Conservation (phyloP, 2,329 filamentous ascomycete genomes). For the Penicillium glabrum region DNA sequence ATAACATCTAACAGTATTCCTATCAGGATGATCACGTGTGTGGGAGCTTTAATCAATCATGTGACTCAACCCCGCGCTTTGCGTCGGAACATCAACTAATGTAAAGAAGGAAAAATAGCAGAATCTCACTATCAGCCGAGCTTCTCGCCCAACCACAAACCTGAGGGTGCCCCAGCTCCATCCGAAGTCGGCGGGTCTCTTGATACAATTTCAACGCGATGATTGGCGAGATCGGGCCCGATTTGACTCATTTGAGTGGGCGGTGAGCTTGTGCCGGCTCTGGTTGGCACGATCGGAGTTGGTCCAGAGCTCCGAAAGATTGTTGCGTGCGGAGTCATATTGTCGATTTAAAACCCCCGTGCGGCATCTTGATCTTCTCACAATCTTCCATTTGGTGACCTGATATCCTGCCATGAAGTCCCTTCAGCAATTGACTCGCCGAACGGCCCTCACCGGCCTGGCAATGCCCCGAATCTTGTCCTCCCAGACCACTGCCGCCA, state of each 20-base stretch:
- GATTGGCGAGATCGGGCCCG: constrained; percentile 11
- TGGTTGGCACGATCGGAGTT: constrained; percentile 26
- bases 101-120: background rate
- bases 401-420: constrained; percentile 30
- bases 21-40: background rate
- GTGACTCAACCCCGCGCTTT: constrained; percentile 12
- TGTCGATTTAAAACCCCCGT: constrained; percentile 21
- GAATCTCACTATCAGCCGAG: background rate
- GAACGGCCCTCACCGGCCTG: constrained; percentile 27
- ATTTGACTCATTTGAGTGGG: constrained; percentile 10
- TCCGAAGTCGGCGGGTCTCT: constrained; percentile 22
- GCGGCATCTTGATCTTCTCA: background rate
- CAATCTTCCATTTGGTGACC: constrained; percentile 2
- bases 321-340: constrained; percentile 21
- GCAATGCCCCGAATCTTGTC: constrained; percentile 22
- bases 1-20: constrained; percentile 2
- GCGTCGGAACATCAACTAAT: constrained; percentile 3
- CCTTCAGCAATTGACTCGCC: constrained; percentile 36
- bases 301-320: constrained; percentile 22
- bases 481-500: constrained; percentile 25
- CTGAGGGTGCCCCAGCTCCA: background rate
- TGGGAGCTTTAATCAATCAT: background rate
- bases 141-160: background rate
- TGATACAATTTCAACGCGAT: background rate
- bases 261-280: constrained; percentile 12